A percentile compares a stretch with the other conserved stretches of the same genome.
Evolutionary conservation across 2,329 filamentous ascomycete genomes (phyloP).

Genomic region (Tolypocladium amazonense): DNA sequence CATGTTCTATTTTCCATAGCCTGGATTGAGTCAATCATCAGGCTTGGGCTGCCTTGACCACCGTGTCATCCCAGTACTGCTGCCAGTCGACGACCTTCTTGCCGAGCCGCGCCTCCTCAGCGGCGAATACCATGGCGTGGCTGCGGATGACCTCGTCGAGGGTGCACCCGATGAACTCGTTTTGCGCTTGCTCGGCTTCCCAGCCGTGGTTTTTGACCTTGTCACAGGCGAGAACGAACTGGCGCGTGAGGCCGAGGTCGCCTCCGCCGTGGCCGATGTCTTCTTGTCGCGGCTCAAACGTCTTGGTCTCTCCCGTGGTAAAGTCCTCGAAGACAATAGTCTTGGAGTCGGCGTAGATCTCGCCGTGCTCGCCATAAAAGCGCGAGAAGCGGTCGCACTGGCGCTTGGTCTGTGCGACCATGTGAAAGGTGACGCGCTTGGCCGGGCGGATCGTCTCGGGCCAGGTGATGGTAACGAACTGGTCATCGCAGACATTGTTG

Average conservation of each 20-base stretch:
- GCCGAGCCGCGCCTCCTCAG: slow-evolving; percentile 69
- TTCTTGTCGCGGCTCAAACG: slow-evolving; percentile 19
- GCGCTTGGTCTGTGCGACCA: slow-evolving; percentile 82
- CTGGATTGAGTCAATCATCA: not conserved
- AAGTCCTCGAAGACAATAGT: slow-evolving; percentile 64
- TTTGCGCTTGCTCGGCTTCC: slow-evolving; percentile 61
- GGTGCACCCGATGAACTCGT: slow-evolving; percentile 66
- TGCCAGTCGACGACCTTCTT: slow-evolving; percentile 65
- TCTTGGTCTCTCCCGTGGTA: slow-evolving; percentile 20
- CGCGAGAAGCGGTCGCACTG: slow-evolving; percentile 78
- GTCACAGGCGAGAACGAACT: slow-evolving; percentile 76
- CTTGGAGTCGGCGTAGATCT: slow-evolving; percentile 74
- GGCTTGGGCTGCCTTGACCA: slow-evolving; percentile 11
- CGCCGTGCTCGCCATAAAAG: slow-evolving; percentile 78
- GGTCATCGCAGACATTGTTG: slow-evolving; percentile 91
- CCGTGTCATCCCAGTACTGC: slow-evolving; percentile 55
- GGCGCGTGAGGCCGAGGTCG: slow-evolving; percentile 53
- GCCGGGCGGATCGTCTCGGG: slow-evolving; percentile 56
- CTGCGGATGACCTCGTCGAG: slow-evolving; percentile 81
- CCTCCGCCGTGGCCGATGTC: slow-evolving; percentile 29
- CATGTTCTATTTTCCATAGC: not conserved
- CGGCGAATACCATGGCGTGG: slow-evolving; percentile 88
- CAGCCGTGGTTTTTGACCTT: slow-evolving; percentile 63
- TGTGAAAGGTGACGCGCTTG: slow-evolving; percentile 86
- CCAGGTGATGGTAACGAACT: slow-evolving; percentile 82